A percentile compares a stretch with the other conserved stretches of the same genome.
Evolutionary conservation across 2,329 filamentous ascomycete species (phyloP).

Genomic region (Arthrobotrys sphaeroides): DNA sequence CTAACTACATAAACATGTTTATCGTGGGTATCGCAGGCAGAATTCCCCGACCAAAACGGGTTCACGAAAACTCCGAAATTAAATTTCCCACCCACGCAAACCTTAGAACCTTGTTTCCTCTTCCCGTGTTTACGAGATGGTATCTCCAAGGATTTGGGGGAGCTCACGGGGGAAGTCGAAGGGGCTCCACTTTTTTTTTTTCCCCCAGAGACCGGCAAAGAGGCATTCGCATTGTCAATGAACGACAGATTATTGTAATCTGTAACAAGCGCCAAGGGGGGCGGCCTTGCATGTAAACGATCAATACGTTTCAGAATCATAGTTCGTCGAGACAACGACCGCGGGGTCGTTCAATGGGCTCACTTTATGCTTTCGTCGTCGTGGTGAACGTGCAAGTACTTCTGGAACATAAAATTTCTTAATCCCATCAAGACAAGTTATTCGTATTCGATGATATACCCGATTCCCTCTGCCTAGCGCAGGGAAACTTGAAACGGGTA

Average conservation of each 20-base stretch:
- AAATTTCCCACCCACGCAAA: slow-evolving; percentile 34
- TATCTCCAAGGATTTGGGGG: slow-evolving; percentile 12
- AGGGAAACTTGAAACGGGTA: slow-evolving; percentile 21
- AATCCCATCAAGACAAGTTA: background rate
- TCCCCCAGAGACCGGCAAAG: slow-evolving; percentile 17
- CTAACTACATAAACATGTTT: slow-evolving; percentile 6
- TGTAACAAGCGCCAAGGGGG: slow-evolving; percentile 51
- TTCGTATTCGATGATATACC: too few relatives aligned
- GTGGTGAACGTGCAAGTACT: background rate
- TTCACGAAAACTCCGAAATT: slow-evolving; percentile 48
- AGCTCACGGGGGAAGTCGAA: slow-evolving; percentile 27
- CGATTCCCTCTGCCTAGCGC: background rate
- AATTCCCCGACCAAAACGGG: slow-evolving; percentile 32
- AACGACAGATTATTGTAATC: slow-evolving; percentile 50
- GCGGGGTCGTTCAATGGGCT: background rate
- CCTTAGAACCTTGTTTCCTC: slow-evolving; percentile 27
- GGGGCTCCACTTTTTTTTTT: background rate
- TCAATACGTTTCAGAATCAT: slow-evolving; percentile 34
- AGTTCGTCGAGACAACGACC: background rate
- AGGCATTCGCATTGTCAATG: slow-evolving; percentile 38
- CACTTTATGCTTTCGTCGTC: background rate
- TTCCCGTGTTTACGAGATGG: slow-evolving; percentile 44
- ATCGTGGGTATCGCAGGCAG: slow-evolving; percentile 14
- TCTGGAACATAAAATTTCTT: background rate
- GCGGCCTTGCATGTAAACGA: slow-evolving; percentile 20